These are phyloP conservation scores for Alnus rubra DNA, from an alignment of 306 rosid genomes.

Conservation along the genomic window DNA sequence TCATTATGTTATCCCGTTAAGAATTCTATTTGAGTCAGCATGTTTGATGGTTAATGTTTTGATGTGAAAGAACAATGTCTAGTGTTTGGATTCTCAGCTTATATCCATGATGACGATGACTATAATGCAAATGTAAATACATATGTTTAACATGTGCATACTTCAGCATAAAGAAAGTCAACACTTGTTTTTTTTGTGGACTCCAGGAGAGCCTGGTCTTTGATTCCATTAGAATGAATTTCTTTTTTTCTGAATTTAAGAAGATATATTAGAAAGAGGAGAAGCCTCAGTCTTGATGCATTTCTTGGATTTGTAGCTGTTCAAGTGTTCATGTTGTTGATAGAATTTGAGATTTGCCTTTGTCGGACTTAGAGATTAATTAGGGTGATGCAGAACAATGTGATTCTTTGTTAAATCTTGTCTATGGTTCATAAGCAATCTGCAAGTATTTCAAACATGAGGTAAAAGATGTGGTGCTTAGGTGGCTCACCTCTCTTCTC, in stretches of 20 bases:
- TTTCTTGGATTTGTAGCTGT: not conserved
- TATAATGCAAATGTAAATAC: not conserved
- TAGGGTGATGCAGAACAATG: not conserved
- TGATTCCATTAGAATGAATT: not conserved
- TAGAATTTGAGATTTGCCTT: not conserved
- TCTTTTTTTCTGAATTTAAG: not conserved
- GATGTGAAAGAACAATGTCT: slow-evolving; percentile 3
- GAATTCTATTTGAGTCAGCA: slow-evolving; percentile 12
- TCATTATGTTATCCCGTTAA: not conserved
- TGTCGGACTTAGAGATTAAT: not conserved
- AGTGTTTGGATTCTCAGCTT: slow-evolving; percentile 1
- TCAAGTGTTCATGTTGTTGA: not conserved
- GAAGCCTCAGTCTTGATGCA: not conserved
- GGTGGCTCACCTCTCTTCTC: not conserved
- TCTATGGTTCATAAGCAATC: not conserved
- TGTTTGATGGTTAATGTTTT: slow-evolving; percentile 10
- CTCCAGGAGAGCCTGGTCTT: not conserved
- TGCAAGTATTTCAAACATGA: not conserved
- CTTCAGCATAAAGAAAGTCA: not conserved
- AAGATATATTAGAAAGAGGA: not conserved
- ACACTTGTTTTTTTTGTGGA: not conserved
- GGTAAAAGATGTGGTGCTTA: not conserved
- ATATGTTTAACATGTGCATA: not conserved
- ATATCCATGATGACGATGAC: not conserved
- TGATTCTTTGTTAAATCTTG: not conserved